These are phyloP conservation scores for Breynia disticha DNA, from an alignment of 441 rosid species.

Conservation along the genomic window DNA sequence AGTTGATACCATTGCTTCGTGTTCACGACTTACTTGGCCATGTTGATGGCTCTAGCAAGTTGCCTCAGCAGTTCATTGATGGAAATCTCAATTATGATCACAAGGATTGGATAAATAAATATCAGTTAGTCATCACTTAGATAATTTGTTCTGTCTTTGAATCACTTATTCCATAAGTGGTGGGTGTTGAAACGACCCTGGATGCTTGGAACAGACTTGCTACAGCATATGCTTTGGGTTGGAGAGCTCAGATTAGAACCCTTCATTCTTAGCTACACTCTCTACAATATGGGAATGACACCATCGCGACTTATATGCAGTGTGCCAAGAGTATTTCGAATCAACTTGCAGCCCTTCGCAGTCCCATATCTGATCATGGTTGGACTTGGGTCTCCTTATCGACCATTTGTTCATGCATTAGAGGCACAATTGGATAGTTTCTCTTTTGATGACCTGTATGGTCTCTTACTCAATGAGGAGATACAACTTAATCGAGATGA, in stretches of 20 bases:
- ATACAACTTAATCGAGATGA: not conserved
- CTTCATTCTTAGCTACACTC: not conserved
- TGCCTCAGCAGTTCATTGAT: not conserved
- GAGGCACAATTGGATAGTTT: not conserved
- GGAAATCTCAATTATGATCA: not conserved
- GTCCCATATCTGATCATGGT: not conserved
- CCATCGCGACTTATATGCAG: not conserved
- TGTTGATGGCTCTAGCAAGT: not conserved
- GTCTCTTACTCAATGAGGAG: not conserved
- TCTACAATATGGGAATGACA: not conserved
- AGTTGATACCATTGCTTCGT: not conserved
- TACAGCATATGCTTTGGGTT: not conserved
- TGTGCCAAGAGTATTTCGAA: not conserved
- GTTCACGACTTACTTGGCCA: not conserved
- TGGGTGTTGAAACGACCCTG: not conserved
- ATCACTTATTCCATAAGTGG: not conserved
- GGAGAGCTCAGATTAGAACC: not conserved
- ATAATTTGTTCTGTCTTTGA: not conserved
- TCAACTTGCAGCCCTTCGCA: not conserved
- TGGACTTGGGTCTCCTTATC: not conserved
- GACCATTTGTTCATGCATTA: not conserved
- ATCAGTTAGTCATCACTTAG: not conserved
- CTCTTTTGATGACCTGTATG: not conserved
- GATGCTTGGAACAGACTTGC: not conserved
- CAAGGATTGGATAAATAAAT: not conserved